These are phyloP conservation scores for Chrysanthemum lavandulifolium DNA, from an alignment of 129 eudicot genomes.

Conservation along the genomic window DNA sequence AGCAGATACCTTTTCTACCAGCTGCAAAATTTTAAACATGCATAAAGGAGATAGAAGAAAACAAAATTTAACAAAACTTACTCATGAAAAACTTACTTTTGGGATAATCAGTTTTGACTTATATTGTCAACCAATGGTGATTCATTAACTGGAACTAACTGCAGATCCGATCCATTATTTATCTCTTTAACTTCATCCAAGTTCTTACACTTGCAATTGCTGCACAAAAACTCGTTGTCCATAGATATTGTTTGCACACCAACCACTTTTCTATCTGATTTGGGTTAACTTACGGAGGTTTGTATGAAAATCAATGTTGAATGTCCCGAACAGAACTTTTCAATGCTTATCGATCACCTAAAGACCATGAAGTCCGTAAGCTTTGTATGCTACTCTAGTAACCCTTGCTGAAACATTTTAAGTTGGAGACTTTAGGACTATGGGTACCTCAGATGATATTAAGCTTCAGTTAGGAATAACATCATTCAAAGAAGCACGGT, in stretches of 20 bases:
- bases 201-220: constrained; percentile 55
- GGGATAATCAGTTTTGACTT: constrained; percentile 60
- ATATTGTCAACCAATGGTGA: constrained; percentile 50
- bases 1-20: constrained; percentile 87
- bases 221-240: constrained; percentile 48
- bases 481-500: no score
- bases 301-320: constrained; percentile 71
- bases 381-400: no score
- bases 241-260: constrained; percentile 46
- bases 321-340: no score
- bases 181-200: constrained; percentile 37
- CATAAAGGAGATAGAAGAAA: constrained; percentile 3
- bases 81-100: constrained; percentile 48
- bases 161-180: constrained; percentile 42
- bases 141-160: constrained; percentile 64
- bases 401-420: no score
- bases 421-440: no score
- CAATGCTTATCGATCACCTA: no score
- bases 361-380: no score
- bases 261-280: constrained; percentile 55
- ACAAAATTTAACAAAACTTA: background rate
- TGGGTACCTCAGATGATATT: no score
- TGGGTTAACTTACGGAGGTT: constrained; percentile 48
- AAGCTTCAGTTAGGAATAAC: no score
- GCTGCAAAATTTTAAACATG: constrained; percentile 15